Percentiles rank a stretch among this genome's conserved stretches.
Evolutionary conservation across 768 basidiomycete genomes (phyloP).

Genomic region (Obba rivulosa): DNA sequence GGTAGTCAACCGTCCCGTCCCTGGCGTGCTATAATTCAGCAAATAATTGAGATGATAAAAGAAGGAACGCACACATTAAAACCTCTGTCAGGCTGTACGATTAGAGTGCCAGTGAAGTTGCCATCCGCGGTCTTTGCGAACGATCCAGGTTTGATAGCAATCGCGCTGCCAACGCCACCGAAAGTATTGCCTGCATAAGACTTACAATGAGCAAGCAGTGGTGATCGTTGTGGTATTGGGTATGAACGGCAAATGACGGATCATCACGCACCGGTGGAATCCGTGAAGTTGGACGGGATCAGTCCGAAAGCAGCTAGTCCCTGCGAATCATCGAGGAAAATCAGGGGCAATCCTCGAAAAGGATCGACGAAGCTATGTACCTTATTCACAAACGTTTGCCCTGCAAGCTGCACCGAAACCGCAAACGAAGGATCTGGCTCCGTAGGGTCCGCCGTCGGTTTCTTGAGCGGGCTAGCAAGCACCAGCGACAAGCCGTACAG

Average conservation of each 20-base stretch:
- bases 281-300: conserved; percentile 52
- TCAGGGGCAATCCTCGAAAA: neutral
- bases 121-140: conserved; percentile 34
- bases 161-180: conserved; percentile 60
- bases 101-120: conserved; percentile 42
- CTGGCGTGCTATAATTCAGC: conserved; percentile 21
- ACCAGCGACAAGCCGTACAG: too few relatives aligned
- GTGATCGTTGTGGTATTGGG: neutral
- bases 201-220: neutral
- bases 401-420: conserved; percentile 31
- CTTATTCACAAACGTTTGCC: conserved; percentile 42
- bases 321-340: conserved; percentile 23
- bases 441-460: neutral
- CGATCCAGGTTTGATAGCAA: conserved; percentile 47
- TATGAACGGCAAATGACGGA: neutral
- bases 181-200: conserved; percentile 39
- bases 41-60: too few relatives aligned
- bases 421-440: conserved; percentile 20
- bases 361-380: conserved; percentile 7
- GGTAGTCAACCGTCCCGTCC: conserved; percentile 52
- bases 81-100: conserved; percentile 58
- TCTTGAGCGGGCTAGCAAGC: too few relatives aligned
- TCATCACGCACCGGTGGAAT: conserved; percentile 36
- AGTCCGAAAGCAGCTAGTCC: conserved; percentile 56
- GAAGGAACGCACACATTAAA: conserved; percentile 44